Conservation (phyloP, 805 yeast species). For the Jamesozyma piceae region DNA sequence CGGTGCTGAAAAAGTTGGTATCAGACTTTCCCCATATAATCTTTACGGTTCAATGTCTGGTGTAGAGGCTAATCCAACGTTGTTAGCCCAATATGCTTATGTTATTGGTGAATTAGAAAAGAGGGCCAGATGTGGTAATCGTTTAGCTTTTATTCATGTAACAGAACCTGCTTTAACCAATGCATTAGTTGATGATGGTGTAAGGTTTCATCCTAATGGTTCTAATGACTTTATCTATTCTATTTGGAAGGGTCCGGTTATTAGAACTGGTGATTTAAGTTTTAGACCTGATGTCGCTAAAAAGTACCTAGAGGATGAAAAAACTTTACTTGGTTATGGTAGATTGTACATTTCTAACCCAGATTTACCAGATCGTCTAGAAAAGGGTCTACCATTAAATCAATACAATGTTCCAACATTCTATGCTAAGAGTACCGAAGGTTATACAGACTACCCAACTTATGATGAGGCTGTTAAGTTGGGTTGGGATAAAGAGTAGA, state of each 20-base stretch:
- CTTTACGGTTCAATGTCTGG: slow-evolving; percentile 34
- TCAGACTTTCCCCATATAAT: slow-evolving; percentile 42
- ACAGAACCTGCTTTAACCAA: slow-evolving; percentile 39
- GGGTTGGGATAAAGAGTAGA: slow-evolving; percentile 10
- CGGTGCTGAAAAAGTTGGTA: slow-evolving; percentile 41
- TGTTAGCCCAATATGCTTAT: slow-evolving; percentile 32
- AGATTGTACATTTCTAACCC: slow-evolving; percentile 47
- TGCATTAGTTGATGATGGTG: slow-evolving; percentile 17
- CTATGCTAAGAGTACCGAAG: slow-evolving; percentile 32
- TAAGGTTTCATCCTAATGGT: slow-evolving; percentile 22
- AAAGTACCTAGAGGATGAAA: slow-evolving; percentile 30
- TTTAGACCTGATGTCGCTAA: slow-evolving; percentile 22
- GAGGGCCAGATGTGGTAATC: slow-evolving; percentile 28
- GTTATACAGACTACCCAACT: slow-evolving; percentile 38
- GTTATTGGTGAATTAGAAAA: slow-evolving; percentile 33
- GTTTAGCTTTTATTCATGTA: slow-evolving; percentile 36
- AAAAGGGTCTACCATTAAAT: slow-evolving; percentile 33
- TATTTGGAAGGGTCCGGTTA: slow-evolving; percentile 39
- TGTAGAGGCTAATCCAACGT: slow-evolving; percentile 19
- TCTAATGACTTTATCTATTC: slow-evolving; percentile 33
- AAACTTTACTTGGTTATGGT: slow-evolving; percentile 39
- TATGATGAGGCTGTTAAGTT: slow-evolving; percentile 21
- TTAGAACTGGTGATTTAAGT: slow-evolving; percentile 34
- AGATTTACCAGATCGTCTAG: slow-evolving; percentile 39
- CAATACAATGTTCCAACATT: slow-evolving; percentile 41